Evolutionary conservation across 306 rosid genomes (phyloP).

Genomic region (Crotalaria pallida): DNA sequence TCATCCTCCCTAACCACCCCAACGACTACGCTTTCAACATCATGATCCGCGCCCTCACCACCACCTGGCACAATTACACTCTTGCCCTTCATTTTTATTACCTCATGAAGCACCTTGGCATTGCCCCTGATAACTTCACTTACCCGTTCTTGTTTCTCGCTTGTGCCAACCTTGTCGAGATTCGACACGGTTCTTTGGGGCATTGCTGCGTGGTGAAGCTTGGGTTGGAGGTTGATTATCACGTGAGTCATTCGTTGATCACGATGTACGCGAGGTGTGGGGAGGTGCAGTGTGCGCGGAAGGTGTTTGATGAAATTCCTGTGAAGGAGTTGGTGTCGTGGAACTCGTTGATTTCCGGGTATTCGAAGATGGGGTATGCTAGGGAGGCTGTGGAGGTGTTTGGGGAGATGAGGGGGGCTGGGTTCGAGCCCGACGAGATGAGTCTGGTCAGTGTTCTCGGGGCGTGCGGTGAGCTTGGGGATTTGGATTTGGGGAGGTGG

Average conservation of each 20-base stretch:
- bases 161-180: conserved; percentile 48
- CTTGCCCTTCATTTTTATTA: conserved; percentile 48
- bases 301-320: conserved; percentile 75
- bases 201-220: conserved; percentile 46
- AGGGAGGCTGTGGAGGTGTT: conserved; percentile 62
- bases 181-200: conserved; percentile 36
- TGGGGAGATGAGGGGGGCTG: conserved; percentile 48
- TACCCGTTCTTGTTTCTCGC: conserved; percentile 82
- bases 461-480: conserved; percentile 78
- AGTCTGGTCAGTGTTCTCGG: conserved; percentile 71
- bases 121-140: conserved; percentile 54
- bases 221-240: conserved; percentile 52
- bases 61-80: conserved; percentile 58
- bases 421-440: conserved; percentile 70
- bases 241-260: conserved; percentile 60
- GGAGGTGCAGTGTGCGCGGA: conserved; percentile 43
- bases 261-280: conserved; percentile 61
- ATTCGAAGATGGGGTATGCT: conserved; percentile 58
- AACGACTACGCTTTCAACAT: conserved; percentile 71
- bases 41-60: conserved; percentile 82
- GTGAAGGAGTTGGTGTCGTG: conserved; percentile 72
- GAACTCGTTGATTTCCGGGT: conserved; percentile 85
- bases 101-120: conserved; percentile 45
- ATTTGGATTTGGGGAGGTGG: conserved; percentile 67
- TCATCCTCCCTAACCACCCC: conserved; percentile 37